These are phyloP conservation scores for Solanum chiquidenum DNA, from an alignment of 257 asterid species.

Conservation along the genomic window DNA sequence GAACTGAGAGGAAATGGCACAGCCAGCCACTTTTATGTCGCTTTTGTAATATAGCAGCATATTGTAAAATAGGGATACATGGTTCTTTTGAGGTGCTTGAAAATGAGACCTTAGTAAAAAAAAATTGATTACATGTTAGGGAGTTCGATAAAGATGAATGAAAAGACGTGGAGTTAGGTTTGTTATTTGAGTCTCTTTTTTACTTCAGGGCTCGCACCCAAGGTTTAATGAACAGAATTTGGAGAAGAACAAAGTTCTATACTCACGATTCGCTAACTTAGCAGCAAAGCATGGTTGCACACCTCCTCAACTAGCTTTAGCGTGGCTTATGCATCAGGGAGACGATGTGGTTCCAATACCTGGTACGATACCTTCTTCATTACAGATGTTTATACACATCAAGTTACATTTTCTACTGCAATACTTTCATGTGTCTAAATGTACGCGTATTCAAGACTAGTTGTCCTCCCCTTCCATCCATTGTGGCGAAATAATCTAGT, in stretches of 20 bases:
- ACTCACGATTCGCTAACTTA: constrained; percentile 13
- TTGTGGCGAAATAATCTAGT: background rate
- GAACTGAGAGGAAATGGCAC: background rate
- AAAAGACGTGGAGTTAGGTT: background rate
- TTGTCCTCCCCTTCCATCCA: background rate
- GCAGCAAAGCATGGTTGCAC: constrained; percentile 30
- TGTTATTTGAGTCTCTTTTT: background rate
- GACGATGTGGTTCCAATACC: constrained; percentile 42
- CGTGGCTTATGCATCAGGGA: constrained; percentile 51
- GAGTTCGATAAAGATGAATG: background rate
- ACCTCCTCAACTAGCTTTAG: constrained; percentile 45
- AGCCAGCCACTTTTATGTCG: background rate
- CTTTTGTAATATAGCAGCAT: background rate
- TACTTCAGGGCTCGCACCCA: constrained; percentile 16
- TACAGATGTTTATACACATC: background rate
- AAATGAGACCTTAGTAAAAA: background rate
- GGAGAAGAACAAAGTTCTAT: constrained; percentile 34
- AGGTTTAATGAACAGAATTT: constrained; percentile 32
- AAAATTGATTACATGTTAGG: background rate
- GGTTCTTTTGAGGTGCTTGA: background rate
- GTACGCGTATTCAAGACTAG: background rate
- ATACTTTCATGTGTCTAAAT: background rate
- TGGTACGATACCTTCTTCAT: constrained; percentile 12
- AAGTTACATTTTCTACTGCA: background rate
- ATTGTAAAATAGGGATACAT: background rate